Evolutionary conservation across 805 yeast genomes (phyloP).

Genomic region (Nakazawaea pomicola): DNA sequence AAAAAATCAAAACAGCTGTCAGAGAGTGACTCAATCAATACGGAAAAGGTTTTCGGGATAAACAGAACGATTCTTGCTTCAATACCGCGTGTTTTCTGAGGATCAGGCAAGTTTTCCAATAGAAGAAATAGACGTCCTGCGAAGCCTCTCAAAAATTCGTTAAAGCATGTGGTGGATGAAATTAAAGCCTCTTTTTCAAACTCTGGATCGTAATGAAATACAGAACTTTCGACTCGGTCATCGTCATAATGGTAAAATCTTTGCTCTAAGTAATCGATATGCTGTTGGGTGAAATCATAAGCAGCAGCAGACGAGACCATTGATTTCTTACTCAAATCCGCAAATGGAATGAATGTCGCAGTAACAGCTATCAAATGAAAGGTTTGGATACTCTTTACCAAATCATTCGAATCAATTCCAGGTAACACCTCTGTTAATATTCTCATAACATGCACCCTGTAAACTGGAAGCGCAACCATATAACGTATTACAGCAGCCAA

Average conservation of each 20-base stretch:
- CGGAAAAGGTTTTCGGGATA: conserved; percentile 33
- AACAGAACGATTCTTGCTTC: conserved; percentile 42
- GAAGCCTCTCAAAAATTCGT: conserved; percentile 50
- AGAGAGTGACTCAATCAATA: conserved; percentile 54
- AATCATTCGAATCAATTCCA: conserved; percentile 87
- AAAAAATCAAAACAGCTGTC: conserved; percentile 46
- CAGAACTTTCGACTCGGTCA: conserved; percentile 17
- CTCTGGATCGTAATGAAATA: conserved; percentile 37
- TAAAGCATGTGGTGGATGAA: conserved; percentile 72
- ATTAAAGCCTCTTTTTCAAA: conserved; percentile 51
- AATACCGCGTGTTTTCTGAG: conserved; percentile 42
- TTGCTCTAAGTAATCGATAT: conserved; percentile 49
- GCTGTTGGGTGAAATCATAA: conserved; percentile 59
- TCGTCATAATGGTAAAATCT: conserved; percentile 28
- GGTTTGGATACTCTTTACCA: conserved; percentile 63
- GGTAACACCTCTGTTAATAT: conserved; percentile 65
- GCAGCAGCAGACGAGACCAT: conserved; percentile 36
- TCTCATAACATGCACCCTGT: conserved; percentile 74
- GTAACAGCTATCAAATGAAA: conserved; percentile 65
- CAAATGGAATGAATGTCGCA: conserved; percentile 68
- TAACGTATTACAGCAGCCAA: conserved; percentile 61
- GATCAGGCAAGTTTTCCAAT: conserved; percentile 65
- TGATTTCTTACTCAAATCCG: conserved; percentile 45
- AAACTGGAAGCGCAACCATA: conserved; percentile 58
- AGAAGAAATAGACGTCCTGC: conserved; percentile 55